A percentile compares a stretch with the other conserved stretches of the same genome.
Conservation (phyloP, 2,329 filamentous ascomycete genomes). For the Knufia fluminis region DNA sequence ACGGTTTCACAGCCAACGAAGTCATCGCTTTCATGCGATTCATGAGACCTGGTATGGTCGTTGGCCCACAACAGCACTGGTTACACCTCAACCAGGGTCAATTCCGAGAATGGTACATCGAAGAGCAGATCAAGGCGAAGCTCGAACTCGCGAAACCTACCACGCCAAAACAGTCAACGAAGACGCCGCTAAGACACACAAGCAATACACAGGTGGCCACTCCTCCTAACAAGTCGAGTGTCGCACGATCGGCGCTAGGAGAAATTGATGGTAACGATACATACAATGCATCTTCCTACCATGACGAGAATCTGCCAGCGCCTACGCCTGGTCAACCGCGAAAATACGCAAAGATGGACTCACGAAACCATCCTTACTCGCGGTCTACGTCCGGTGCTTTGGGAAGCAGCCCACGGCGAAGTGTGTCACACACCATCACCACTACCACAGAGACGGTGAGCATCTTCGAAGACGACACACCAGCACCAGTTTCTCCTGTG, state of each 20-base stretch:
- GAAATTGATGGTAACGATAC: conserved; percentile 79
- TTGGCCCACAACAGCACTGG: conserved; percentile 98
- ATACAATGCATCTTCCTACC: conserved; percentile 43
- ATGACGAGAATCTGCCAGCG: conserved; percentile 86
- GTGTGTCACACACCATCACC: conserved; percentile 23
- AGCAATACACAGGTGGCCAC: conserved; percentile 67
- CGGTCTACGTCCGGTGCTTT: conserved; percentile 44
- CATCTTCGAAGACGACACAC: conserved; percentile 23
- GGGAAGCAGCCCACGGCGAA: conserved; percentile 20
- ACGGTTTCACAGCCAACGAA: conserved; percentile 95
- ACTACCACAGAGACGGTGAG: conserved; percentile 22
- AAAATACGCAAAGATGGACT: conserved; percentile 71
- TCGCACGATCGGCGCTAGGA: conserved; percentile 69
- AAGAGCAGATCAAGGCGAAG: conserved; percentile 71
- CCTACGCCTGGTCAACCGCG: conserved; percentile 93
- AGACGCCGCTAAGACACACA: conserved; percentile 48
- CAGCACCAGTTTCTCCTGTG: conserved; percentile 18
- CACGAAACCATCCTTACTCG: conserved; percentile 63
- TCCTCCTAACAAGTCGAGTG: conserved; percentile 55
- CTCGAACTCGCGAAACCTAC: conserved; percentile 56
- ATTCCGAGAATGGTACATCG: conserved; percentile 96
- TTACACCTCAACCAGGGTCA: conserved; percentile 91
- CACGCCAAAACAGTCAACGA: conserved; percentile 43
- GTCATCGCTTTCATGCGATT: conserved; percentile 98
- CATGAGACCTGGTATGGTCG: conserved; percentile 98